Evolutionary conservation across 2,329 filamentous ascomycete species (phyloP).

Genomic region (Colletotrichum gigasporum): DNA sequence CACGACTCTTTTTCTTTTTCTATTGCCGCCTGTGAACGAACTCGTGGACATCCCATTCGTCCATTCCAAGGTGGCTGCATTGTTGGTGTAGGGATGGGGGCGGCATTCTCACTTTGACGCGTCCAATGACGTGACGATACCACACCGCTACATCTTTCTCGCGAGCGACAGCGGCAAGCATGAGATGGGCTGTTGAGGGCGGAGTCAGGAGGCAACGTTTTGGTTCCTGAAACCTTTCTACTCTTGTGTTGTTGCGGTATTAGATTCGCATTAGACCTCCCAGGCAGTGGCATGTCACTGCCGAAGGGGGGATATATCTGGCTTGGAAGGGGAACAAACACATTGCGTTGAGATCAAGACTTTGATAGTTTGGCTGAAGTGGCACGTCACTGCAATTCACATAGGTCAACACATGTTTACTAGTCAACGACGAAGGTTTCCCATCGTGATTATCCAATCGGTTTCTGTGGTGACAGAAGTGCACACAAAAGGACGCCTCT

Average conservation of each 20-base stretch:
- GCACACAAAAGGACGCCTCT: background rate
- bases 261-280: conserved; percentile 29
- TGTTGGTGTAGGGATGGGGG: conserved; percentile 7
- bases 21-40: background rate
- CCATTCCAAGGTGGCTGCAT: background rate
- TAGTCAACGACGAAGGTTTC: background rate
- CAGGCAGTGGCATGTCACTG: conserved; percentile 3
- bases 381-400: background rate
- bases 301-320: background rate
- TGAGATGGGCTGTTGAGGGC: conserved; percentile 5
- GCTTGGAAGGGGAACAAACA: background rate
- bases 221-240: background rate
- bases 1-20: background rate
- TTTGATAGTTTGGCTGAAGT: background rate
- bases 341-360: background rate
- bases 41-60: background rate
- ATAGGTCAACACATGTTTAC: background rate
- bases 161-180: conserved; percentile 32
- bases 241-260: background rate
- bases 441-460: background rate
- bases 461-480: background rate
- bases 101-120: conserved; percentile 20
- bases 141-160: conserved; percentile 14
- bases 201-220: conserved; percentile 1
- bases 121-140: conserved; percentile 25